Evolutionary conservation across 495 filamentous ascomycete species (phyloP), one percentile per base, ranked within the genome.

Genomic region (Daldinia decipiens): DNA sequence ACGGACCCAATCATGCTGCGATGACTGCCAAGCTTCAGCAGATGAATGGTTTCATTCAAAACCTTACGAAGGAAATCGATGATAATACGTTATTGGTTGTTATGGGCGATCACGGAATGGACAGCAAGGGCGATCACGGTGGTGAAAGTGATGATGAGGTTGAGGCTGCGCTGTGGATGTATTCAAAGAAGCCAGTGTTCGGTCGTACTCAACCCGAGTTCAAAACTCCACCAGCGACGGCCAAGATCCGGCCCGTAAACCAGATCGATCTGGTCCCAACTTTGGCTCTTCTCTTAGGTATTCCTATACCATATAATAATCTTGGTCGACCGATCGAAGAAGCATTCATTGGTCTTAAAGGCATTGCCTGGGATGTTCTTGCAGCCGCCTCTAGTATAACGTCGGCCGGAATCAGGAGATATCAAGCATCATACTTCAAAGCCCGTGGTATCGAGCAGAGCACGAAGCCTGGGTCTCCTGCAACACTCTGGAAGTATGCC

Each of bases 71-170:
- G 3, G 82, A 82, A 8, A 78, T 98, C 12, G 95, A 97, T 72
- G 92, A 97, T 45, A 80, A 92, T 34, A 98, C 95, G 2, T 80
- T 99, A 29, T 82, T 99, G 52, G 90, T 99, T 15, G 92, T 98
- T 15, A 97, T 99, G 93, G 95, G 95, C 9, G 95, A 99, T 77
- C 95, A 99, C 78, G 95, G 95, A 8, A 99, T 99, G 95, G 95
- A 99, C 79, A 82, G 85, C 26, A 99, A 99, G 81, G 95, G 95
- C 6, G 95, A 99, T 74, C 95, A 99, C 74, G 95, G 95, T 45
- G 95, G 95, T 50, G 95, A 99, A 80, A 97, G 94, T 12, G 90
- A 96, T 73, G 93, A 97, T 47, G 95, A 99, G 75, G 87, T 99
- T 29, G 88, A 98, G 79, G 94, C 95, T 64, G 95, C 96, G 1